Evolutionary conservation across 2,329 filamentous ascomycete species (phyloP).

Genomic region (Colletotrichum lupini): DNA sequence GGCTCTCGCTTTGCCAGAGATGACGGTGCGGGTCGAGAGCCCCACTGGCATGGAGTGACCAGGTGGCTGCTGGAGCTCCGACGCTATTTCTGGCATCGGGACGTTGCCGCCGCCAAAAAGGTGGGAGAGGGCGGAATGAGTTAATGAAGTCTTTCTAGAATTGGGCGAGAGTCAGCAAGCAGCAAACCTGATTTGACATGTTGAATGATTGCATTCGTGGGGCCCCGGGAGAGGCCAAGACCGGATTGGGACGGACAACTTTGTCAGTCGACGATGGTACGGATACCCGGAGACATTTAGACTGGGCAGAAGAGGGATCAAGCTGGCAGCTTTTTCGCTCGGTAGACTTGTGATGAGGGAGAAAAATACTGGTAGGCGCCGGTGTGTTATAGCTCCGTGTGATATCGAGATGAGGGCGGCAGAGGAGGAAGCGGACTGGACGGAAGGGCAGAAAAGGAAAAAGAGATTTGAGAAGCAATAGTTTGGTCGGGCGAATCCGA

Average conservation of each 20-base stretch:
- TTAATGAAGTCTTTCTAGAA: slow-evolving; percentile 22
- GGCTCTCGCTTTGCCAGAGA: slow-evolving; percentile 15
- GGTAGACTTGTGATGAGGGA: neutral
- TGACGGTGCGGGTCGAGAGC: slow-evolving; percentile 7
- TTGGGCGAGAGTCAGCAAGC: neutral
- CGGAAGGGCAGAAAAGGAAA: slow-evolving; percentile 5
- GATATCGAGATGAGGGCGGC: neutral
- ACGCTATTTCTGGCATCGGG: slow-evolving; percentile 33
- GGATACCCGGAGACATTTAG: neutral
- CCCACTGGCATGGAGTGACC: slow-evolving; percentile 6
- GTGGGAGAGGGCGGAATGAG: slow-evolving; percentile 12
- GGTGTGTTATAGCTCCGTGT: neutral
- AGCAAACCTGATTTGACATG: slow-evolving; percentile 16
- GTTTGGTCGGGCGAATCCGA: neutral
- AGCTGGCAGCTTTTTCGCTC: neutral
- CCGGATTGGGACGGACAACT: neutral
- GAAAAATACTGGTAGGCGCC: neutral
- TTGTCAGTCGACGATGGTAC: neutral
- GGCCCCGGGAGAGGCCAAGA: slow-evolving; percentile 8
- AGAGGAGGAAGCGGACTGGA: neutral
- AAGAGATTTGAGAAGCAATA: neutral
- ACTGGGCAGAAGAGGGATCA: neutral
- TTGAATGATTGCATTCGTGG: slow-evolving; percentile 12
- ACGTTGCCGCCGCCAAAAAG: slow-evolving; percentile 16
- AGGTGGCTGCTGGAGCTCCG: neutral